These are phyloP conservation scores for Capsicum chinense DNA, from an alignment of 257 asterid genomes.

Conservation along the genomic window DNA sequence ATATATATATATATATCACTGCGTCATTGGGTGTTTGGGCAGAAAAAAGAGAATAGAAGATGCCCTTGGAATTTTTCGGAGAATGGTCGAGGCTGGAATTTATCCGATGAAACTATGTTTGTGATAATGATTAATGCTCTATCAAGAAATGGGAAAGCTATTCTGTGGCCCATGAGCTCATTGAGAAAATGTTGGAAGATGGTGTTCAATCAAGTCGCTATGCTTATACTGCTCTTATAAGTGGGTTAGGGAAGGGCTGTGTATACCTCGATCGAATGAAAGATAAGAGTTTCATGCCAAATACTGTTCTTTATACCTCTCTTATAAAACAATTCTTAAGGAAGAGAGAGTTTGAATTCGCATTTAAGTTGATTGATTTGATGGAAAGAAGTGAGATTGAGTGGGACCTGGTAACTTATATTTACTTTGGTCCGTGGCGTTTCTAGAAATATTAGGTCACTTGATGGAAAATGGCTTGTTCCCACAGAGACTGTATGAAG, in stretches of 20 bases:
- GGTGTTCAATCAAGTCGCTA: slow-evolving; percentile 49
- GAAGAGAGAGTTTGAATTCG: slow-evolving; percentile 55
- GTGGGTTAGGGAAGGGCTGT: slow-evolving; percentile 51
- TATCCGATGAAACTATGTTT: slow-evolving; percentile 53
- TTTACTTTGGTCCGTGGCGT: slow-evolving; percentile 59
- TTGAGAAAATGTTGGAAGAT: slow-evolving; percentile 49
- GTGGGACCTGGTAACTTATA: slow-evolving; percentile 50
- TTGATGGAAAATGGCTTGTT: slow-evolving; percentile 42
- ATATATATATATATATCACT: slow-evolving; percentile 36
- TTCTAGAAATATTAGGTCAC: slow-evolving; percentile 48
- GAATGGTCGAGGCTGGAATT: slow-evolving; percentile 53
- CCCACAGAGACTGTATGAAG: slow-evolving; percentile 34
- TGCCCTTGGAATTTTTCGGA: slow-evolving; percentile 50
- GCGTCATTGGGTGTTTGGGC: slow-evolving; percentile 57
- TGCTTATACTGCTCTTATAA: slow-evolving; percentile 63
- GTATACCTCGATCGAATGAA: slow-evolving; percentile 60
- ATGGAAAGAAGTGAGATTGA: slow-evolving; percentile 57
- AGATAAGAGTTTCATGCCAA: slow-evolving; percentile 61
- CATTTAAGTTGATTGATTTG: slow-evolving; percentile 57
- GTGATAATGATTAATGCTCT: slow-evolving; percentile 63
- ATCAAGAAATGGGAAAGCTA: slow-evolving; percentile 57
- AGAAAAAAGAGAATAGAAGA: slow-evolving; percentile 45
- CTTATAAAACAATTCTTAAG: slow-evolving; percentile 61
- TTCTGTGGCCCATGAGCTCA: slow-evolving; percentile 47
- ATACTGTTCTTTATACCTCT: slow-evolving; percentile 58